phyloP scores from a whole-genome alignment of 2,329 filamentous ascomycete species.

The Hymenoscyphus repandus region DNA sequence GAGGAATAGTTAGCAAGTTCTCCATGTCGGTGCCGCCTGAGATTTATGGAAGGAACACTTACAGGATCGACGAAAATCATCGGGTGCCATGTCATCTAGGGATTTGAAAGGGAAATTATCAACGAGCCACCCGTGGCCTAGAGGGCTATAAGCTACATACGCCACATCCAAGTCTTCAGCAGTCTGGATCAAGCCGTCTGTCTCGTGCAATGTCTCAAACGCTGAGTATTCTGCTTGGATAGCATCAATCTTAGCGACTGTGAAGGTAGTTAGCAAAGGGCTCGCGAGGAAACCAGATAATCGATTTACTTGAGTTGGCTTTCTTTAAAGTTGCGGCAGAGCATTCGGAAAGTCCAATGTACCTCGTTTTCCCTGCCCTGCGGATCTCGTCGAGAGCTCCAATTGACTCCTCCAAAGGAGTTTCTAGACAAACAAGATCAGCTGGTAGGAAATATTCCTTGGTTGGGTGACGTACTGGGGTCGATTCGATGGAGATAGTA shows the following conservation, averaged over 20 bases:
- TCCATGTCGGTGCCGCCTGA: neutral
- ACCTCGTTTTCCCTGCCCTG: constrained; percentile 40
- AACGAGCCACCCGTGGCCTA: constrained; percentile 46
- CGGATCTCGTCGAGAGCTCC: constrained; percentile 35
- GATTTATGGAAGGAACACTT: neutral
- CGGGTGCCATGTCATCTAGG: constrained; percentile 23
- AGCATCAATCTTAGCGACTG: constrained; percentile 34
- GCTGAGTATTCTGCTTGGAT: constrained; percentile 50
- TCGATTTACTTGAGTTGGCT: constrained; percentile 29
- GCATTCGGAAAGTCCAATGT: constrained; percentile 44
- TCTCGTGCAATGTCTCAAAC: constrained; percentile 53
- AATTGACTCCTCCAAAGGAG: constrained; percentile 39
- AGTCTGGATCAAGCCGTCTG: constrained; percentile 44
- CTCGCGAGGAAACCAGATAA: neutral
- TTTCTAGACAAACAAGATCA: constrained; percentile 2
- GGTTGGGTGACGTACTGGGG: constrained; percentile 36
- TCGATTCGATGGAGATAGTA: constrained; percentile 38
- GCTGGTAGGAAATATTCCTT: neutral
- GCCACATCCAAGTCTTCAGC: constrained; percentile 52
- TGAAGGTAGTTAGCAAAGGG: constrained; percentile 36
- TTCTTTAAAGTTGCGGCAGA: constrained; percentile 40
- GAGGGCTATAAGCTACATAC: constrained; percentile 51
- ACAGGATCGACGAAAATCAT: constrained; percentile 24
- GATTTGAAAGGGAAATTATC: constrained; percentile 15
- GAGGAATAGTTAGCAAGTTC: neutral